These are phyloP conservation scores for Tuber melanosporum DNA, from an alignment of 495 filamentous ascomycete genomes.

Conservation along the genomic window DNA sequence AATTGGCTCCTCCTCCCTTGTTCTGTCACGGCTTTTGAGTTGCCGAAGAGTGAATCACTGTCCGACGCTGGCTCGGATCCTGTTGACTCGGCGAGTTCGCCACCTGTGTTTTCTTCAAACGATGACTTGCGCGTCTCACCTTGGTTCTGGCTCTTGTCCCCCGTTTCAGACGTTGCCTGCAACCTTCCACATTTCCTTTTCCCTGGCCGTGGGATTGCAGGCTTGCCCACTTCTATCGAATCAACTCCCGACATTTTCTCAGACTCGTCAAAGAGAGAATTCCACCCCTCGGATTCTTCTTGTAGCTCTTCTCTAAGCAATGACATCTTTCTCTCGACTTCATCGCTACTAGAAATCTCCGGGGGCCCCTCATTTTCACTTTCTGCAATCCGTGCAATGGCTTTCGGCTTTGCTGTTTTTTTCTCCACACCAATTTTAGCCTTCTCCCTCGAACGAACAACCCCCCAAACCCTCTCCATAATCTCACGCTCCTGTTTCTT, in stretches of 20 bases:
- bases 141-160: not conserved
- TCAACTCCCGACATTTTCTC: conserved; percentile 1
- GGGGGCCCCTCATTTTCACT: not conserved
- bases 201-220: not conserved
- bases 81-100: not conserved
- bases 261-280: not conserved
- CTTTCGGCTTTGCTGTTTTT: not conserved
- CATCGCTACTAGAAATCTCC: not conserved
- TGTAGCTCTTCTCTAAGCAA: not conserved
- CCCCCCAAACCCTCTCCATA: not conserved
- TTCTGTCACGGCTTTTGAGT: not conserved
- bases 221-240: not conserved
- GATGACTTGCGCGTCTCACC: not conserved
- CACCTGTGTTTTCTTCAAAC: not conserved
- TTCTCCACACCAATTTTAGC: not conserved
- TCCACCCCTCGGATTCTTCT: conserved; percentile 1
- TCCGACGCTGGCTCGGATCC: not conserved
- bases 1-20: not conserved
- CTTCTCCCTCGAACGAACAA: not conserved
- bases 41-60: not conserved
- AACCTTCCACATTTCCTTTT: not conserved
- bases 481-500: not conserved
- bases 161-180: not conserved
- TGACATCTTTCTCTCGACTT: not conserved
- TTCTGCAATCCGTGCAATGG: not conserved